These are phyloP conservation scores for Neurospora cerealis DNA, from an alignment of 495 filamentous ascomycete species.

Conservation along the genomic window DNA sequence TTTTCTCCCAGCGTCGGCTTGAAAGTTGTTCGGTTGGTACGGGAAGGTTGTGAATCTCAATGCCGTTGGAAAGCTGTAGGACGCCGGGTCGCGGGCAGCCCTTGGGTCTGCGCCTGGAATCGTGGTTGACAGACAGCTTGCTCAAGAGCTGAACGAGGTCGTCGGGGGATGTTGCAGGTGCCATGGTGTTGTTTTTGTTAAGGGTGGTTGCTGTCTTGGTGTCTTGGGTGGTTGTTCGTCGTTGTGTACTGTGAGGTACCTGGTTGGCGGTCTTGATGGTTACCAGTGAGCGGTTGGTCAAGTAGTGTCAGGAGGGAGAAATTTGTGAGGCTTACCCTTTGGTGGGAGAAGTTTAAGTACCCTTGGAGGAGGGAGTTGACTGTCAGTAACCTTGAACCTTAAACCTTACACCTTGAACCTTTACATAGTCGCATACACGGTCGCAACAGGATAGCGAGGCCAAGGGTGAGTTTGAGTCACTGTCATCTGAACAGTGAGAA, in stretches of 20 bases:
- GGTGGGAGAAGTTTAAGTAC: not conserved
- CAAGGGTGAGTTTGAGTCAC: not conserved
- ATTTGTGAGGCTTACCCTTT: not conserved
- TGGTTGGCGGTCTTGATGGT: not conserved
- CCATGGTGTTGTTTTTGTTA: not conserved
- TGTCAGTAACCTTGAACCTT: not conserved
- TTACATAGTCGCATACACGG: not conserved
- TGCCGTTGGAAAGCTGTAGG: not conserved
- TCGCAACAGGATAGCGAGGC: not conserved
- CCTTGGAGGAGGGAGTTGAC: not conserved
- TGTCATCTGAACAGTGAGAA: not conserved
- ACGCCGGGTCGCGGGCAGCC: not conserved
- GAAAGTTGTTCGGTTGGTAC: not conserved
- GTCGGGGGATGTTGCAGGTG: not conserved
- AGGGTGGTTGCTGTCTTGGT: not conserved
- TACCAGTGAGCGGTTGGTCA: not conserved
- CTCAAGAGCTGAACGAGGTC: not conserved
- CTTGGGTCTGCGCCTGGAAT: not conserved
- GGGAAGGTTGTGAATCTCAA: not conserved
- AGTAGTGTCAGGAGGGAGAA: not conserved
- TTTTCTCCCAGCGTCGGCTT: not conserved
- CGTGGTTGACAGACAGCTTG: not conserved
- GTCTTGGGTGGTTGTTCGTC: not conserved
- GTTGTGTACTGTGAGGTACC: not conserved
- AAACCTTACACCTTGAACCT: not conserved